Evolutionary conservation across 2,329 filamentous ascomycete species (phyloP).

Genomic region (Rhexocercosporidium sp.): DNA sequence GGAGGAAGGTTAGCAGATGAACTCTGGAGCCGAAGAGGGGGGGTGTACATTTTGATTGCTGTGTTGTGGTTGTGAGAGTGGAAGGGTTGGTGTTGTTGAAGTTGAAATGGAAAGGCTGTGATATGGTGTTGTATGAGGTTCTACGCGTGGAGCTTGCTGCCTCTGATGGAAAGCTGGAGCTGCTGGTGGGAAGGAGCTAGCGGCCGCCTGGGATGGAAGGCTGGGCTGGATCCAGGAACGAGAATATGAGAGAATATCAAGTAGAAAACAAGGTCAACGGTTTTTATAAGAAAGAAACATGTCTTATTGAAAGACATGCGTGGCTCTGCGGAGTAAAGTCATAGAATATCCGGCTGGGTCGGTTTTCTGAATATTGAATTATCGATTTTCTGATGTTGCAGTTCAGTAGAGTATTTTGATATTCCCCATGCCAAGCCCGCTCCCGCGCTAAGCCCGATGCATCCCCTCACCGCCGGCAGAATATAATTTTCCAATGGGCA

Average conservation of each 20-base stretch:
- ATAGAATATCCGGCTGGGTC: too few species aligned
- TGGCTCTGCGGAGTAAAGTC: too few species aligned
- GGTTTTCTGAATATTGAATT: too few species aligned
- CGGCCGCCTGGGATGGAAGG: neutral
- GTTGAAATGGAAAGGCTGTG: neutral
- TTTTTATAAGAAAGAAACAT: too few species aligned
- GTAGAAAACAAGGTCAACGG: neutral
- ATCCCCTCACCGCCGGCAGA: constrained; percentile 16
- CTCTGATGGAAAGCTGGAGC: constrained; percentile 25
- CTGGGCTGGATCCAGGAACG: neutral
- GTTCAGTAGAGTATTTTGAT: neutral
- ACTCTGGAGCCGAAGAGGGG: neutral
- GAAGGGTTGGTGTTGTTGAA: constrained; percentile 22
- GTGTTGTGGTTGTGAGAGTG: constrained; percentile 28
- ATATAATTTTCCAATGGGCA: constrained; percentile 22
- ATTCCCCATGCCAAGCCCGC: neutral
- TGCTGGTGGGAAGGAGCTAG: constrained; percentile 1
- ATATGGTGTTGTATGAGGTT: constrained; percentile 5
- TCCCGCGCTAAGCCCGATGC: constrained; percentile 15
- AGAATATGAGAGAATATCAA: neutral
- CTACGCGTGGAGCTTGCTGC: constrained; percentile 41
- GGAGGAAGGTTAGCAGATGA: constrained; percentile 21
- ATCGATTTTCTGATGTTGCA: too few species aligned
- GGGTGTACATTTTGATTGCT: constrained; percentile 37
- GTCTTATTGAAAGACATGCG: too few species aligned